These are phyloP conservation scores for Paraglomus brasilianum DNA, from an alignment of 192 early-diverging fungal genomes.

Conservation along the genomic window DNA sequence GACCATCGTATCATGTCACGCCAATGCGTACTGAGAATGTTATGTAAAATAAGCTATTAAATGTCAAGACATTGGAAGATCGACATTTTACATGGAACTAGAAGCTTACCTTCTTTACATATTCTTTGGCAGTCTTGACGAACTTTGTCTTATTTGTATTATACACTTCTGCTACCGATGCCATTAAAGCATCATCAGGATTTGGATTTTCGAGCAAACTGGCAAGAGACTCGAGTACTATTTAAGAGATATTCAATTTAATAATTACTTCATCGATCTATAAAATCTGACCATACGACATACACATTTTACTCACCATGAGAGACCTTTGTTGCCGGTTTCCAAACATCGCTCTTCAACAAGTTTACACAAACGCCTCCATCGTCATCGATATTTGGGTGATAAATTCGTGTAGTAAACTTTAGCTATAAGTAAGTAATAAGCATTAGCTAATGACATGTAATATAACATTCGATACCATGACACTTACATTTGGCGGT, in stretches of 20 bases:
- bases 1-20: too few relatives aligned
- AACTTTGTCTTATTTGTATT: conserved; percentile 61
- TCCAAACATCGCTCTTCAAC: conserved; percentile 82
- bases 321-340: conserved; percentile 70
- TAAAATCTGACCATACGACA: not conserved
- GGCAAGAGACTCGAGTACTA: conserved; percentile 64
- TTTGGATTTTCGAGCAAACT: conserved; percentile 72
- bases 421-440: conserved; percentile 9
- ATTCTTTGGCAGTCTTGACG: conserved; percentile 70
- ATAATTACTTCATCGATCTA: conserved; percentile 3
- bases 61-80: too few relatives aligned
- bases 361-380: conserved; percentile 75
- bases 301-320: conserved; percentile 46
- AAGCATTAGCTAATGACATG: not conserved
- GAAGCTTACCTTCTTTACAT: conserved; percentile 61
- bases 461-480: not conserved
- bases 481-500: conserved; percentile 62
- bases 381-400: conserved; percentile 80
- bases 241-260: not conserved
- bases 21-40: too few relatives aligned
- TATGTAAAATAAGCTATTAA: too few relatives aligned
- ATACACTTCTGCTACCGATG: conserved; percentile 72
- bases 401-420: conserved; percentile 78
- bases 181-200: conserved; percentile 79
- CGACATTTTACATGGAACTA: too few relatives aligned